Evolutionary conservation across 1,284 basidiomycete genomes (phyloP).

Genomic region (Austropuccinia psidii): DNA sequence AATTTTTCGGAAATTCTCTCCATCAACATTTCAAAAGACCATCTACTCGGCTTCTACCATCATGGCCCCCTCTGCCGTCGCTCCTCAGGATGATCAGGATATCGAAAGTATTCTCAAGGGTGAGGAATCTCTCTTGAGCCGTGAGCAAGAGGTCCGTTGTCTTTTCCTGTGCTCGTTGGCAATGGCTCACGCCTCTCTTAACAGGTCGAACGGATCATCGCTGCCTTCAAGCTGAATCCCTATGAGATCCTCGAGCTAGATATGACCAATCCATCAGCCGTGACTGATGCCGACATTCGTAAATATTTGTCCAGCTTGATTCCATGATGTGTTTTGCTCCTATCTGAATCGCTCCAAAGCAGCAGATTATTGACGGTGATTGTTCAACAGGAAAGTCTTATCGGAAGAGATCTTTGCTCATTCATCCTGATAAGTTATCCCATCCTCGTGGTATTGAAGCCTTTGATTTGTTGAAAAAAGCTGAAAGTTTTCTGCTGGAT

Average conservation of each 20-base stretch:
- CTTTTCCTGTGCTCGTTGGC: neutral
- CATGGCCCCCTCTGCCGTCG: neutral
- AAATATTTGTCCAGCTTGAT: neutral
- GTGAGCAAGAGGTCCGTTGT: constrained; percentile 19
- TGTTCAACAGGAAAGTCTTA: constrained; percentile 16
- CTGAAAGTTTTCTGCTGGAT: constrained; percentile 25
- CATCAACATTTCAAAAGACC: too few relatives aligned
- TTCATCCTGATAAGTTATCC: constrained; percentile 34
- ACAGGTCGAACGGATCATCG: constrained; percentile 28
- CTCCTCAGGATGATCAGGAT: neutral
- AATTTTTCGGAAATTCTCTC: too few relatives aligned
- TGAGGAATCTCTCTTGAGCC: constrained; percentile 20
- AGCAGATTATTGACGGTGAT: too few relatives aligned
- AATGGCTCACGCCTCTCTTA: neutral
- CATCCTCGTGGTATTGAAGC: constrained; percentile 34
- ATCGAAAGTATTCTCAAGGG: constrained; percentile 28
- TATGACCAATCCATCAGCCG: neutral
- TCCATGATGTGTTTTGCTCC: too few relatives aligned
- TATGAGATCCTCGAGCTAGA: constrained; percentile 28
- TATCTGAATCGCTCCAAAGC: too few relatives aligned
- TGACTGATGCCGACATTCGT: constrained; percentile 25
- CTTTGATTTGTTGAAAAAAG: constrained; percentile 32
- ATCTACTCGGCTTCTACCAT: neutral
- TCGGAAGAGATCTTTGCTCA: constrained; percentile 27
- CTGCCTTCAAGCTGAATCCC: constrained; percentile 28